Evolutionary conservation across 83 land plant species (phyloP).

Genomic region (Picea abies): DNA sequence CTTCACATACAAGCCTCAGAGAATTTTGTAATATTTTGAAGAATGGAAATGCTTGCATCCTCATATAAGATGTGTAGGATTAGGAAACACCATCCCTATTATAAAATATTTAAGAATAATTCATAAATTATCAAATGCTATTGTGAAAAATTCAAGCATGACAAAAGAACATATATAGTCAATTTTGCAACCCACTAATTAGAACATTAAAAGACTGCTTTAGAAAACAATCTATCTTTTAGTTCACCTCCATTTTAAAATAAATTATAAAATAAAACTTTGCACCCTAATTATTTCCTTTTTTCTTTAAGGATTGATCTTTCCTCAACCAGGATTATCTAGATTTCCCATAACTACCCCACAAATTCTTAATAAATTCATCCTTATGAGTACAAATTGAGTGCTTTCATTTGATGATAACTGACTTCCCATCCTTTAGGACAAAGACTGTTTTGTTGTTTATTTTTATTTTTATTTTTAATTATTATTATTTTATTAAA

Average conservation of each 20-base stretch:
- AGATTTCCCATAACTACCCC: too few species aligned
- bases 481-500: too few species aligned
- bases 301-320: background rate
- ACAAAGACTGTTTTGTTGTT: too few species aligned
- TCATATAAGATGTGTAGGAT: too few species aligned
- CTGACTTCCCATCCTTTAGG: too few species aligned
- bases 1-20: slow-evolving; percentile 29
- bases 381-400: too few species aligned
- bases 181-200: background rate
- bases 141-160: background rate
- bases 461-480: too few species aligned
- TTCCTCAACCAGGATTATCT: background rate
- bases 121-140: background rate
- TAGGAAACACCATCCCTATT: background rate
- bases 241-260: background rate
- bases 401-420: too few species aligned
- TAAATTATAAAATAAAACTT: background rate
- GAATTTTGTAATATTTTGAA: slow-evolving; percentile 24
- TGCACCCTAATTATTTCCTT: background rate
- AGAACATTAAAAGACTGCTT: background rate
- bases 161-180: too few species aligned
- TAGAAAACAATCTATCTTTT: background rate
- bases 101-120: background rate
- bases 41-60: slow-evolving; percentile 22
- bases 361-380: too few species aligned